Percentiles rank a stretch among this genome's conserved stretches.
Conservation (phyloP, 1,139 yeast species). For the Wickerhamomyces sp. region DNA sequence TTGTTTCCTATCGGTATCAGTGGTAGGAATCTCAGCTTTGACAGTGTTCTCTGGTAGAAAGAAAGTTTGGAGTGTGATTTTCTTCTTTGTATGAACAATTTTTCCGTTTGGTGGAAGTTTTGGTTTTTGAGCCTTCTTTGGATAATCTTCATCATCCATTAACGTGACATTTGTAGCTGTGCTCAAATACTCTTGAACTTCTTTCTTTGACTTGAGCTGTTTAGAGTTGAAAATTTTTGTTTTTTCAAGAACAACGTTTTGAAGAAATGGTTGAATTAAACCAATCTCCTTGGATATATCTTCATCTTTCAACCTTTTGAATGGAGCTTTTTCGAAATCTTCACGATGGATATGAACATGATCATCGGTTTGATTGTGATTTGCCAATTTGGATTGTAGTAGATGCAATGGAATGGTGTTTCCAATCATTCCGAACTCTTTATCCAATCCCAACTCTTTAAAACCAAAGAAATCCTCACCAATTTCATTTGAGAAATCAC, state of each 20-base stretch:
- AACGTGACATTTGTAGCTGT: slow-evolving; percentile 21
- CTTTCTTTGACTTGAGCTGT: slow-evolving; percentile 50
- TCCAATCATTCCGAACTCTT: slow-evolving; percentile 83
- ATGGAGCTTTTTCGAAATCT: slow-evolving; percentile 52
- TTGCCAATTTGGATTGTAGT: slow-evolving; percentile 70
- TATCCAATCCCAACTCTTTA: slow-evolving; percentile 87
- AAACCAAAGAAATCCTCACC: slow-evolving; percentile 98
- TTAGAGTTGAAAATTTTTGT: slow-evolving; percentile 42
- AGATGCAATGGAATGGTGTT: slow-evolving; percentile 86
- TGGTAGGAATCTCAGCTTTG: too few relatives aligned
- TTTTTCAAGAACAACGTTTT: slow-evolving; percentile 44
- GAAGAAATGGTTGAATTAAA: slow-evolving; percentile 54
- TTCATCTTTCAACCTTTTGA: slow-evolving; percentile 42
- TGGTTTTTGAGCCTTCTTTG: slow-evolving; percentile 72
- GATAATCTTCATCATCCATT: slow-evolving; percentile 38
- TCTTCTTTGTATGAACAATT: slow-evolving; percentile 66
- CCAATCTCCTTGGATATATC: slow-evolving; percentile 53
- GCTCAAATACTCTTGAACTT: slow-evolving; percentile 28
- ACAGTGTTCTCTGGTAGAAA: slow-evolving; percentile 35
- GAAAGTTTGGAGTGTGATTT: slow-evolving; percentile 47
- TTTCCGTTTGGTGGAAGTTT: slow-evolving; percentile 94
- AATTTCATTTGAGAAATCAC: slow-evolving; percentile 86
- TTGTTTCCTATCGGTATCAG: too few relatives aligned
- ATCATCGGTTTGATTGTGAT: slow-evolving; percentile 41
- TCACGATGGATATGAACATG: slow-evolving; percentile 51